Conservation (phyloP, 2,329 filamentous ascomycete species). For the Phialophora expanda region DNA sequence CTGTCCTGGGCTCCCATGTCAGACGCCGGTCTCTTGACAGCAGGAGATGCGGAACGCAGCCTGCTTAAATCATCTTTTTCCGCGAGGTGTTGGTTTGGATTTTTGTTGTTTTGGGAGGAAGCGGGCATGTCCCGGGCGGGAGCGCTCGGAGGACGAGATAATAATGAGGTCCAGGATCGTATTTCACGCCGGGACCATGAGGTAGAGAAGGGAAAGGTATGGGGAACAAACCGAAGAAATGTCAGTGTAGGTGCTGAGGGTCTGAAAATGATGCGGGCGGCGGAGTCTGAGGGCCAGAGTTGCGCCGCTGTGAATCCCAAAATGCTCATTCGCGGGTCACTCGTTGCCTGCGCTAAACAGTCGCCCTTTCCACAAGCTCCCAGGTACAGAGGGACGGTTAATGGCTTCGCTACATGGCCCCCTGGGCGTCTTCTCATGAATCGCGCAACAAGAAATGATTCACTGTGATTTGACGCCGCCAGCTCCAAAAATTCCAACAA, state of each 20-base stretch:
- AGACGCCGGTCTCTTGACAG: slow-evolving; percentile 59
- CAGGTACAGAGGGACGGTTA: not conserved
- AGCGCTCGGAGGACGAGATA: slow-evolving; percentile 41
- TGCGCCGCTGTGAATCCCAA: slow-evolving; percentile 2
- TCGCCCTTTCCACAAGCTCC: not conserved
- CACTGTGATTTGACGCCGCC: not conserved
- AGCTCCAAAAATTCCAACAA: not conserved
- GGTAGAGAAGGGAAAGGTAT: slow-evolving; percentile 16
- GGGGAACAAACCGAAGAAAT: slow-evolving; percentile 12
- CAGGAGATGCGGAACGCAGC: slow-evolving; percentile 57
- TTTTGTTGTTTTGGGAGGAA: slow-evolving; percentile 29
- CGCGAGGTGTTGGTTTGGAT: slow-evolving; percentile 38
- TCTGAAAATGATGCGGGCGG: slow-evolving; percentile 24
- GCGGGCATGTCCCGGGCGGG: slow-evolving; percentile 46
- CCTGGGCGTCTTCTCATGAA: not conserved
- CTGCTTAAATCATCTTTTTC: slow-evolving; percentile 40
- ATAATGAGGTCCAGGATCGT: slow-evolving; percentile 27
- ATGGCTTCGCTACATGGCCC: not conserved
- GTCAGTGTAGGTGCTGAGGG: slow-evolving; percentile 25
- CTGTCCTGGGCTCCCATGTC: slow-evolving; percentile 56
- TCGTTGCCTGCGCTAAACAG: slow-evolving; percentile 15
- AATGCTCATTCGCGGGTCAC: slow-evolving; percentile 11
- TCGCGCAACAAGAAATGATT: not conserved
- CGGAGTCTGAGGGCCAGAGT: slow-evolving; percentile 14
- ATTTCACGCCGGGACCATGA: slow-evolving; percentile 34